Evolutionary conservation across 2,329 filamentous ascomycete species (phyloP).

Genomic region (Juglanconis juglandina): DNA sequence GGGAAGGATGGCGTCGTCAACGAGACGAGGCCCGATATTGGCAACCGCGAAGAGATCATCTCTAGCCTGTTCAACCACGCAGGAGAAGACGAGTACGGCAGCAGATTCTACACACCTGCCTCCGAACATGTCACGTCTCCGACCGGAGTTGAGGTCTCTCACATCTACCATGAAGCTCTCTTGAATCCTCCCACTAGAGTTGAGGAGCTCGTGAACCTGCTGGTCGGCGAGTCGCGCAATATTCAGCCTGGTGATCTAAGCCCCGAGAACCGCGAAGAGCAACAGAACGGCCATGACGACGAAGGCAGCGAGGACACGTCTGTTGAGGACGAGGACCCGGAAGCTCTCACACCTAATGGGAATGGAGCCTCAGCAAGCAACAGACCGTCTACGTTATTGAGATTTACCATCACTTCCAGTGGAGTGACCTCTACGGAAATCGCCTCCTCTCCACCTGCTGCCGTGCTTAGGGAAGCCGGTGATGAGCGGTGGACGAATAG

Average conservation of each 20-base stretch:
- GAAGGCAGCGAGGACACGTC: conserved; percentile 17
- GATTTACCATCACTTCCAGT: not conserved
- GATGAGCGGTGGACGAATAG: conserved; percentile 27
- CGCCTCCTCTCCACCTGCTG: not conserved
- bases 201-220: conserved; percentile 39
- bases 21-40: conserved; percentile 58
- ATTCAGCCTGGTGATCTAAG: conserved; percentile 14
- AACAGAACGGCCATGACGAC: conserved; percentile 9
- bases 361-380: not conserved
- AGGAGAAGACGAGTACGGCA: conserved; percentile 30
- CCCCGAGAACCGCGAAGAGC: conserved; percentile 9
- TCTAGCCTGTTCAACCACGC: conserved; percentile 43
- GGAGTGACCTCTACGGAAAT: not conserved
- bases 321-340: conserved; percentile 20
- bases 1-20: conserved; percentile 55
- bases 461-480: conserved; percentile 20
- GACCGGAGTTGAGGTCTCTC: conserved; percentile 11
- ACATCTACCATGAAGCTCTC: conserved; percentile 39
- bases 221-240: conserved; percentile 31
- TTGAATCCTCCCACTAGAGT: conserved; percentile 44
- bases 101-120: conserved; percentile 28
- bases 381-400: not conserved
- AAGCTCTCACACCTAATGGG: not conserved
- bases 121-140: conserved; percentile 15
- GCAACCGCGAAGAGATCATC: conserved; percentile 59